These are phyloP conservation scores for Scolecobasidium constrictum DNA, from an alignment of 2,329 filamentous ascomycete genomes.

Conservation along the genomic window DNA sequence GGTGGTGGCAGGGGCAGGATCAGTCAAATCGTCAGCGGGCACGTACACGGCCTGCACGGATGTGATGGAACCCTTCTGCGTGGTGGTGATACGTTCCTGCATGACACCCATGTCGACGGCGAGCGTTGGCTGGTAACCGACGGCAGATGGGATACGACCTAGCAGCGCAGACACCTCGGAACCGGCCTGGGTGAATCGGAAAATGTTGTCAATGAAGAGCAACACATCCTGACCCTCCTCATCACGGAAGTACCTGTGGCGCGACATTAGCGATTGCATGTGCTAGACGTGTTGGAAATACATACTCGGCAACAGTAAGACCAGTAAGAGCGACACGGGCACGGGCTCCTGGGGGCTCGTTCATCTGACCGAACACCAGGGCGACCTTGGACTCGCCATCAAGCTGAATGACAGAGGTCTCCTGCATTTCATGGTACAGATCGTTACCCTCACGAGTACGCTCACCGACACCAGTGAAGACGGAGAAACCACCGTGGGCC, in stretches of 20 bases:
- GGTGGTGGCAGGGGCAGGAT: constrained; percentile 97
- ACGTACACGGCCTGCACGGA: constrained; percentile 99
- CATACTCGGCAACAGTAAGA: constrained; percentile 60
- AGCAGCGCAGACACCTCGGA: constrained; percentile 99
- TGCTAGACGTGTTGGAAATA: no score
- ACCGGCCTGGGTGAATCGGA: constrained; percentile 99
- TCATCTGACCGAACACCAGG: constrained; percentile 99
- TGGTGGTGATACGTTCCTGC: constrained; percentile 99
- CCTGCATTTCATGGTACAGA: constrained; percentile 99
- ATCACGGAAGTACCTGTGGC: constrained; percentile 78
- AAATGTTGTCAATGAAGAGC: constrained; percentile 99
- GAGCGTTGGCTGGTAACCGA: constrained; percentile 99
- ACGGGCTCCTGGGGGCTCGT: constrained; percentile 98
- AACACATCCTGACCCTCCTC: constrained; percentile 87
- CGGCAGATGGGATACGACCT: constrained; percentile 98
- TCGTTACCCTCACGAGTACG: constrained; percentile 99
- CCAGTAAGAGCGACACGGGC: constrained; percentile 98
- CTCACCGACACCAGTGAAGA: constrained; percentile 99
- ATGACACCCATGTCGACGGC: constrained; percentile 98
- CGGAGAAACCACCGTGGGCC: constrained; percentile 99
- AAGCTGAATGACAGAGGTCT: constrained; percentile 98
- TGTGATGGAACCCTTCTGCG: constrained; percentile 98
- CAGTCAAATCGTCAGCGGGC: constrained; percentile 99
- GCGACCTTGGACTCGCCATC: constrained; percentile 99
- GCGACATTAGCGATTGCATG: no score